Conservation (phyloP, 352 stramenopile species). For the Pythium aphanidermatum region DNA sequence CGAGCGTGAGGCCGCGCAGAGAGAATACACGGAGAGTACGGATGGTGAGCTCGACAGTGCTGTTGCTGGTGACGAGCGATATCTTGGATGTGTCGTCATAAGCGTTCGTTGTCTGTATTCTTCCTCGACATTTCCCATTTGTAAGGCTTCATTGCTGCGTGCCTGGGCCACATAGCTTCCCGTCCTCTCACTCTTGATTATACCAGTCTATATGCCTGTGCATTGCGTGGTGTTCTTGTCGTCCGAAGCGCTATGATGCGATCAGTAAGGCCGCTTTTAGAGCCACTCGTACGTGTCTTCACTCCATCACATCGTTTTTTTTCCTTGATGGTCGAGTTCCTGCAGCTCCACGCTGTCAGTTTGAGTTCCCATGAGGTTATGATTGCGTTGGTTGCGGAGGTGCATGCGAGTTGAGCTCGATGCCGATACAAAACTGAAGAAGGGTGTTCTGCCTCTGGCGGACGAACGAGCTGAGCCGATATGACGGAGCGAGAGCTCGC, state of each 20-base stretch:
- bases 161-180: too few species aligned
- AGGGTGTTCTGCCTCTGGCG: neutral
- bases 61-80: too few species aligned
- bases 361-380: neutral
- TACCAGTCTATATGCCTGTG: neutral
- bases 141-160: too few species aligned
- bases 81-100: too few species aligned
- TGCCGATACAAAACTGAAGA: slow-evolving; percentile 5
- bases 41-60: too few species aligned
- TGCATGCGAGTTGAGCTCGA: neutral
- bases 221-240: neutral
- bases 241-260: slow-evolving; percentile 17
- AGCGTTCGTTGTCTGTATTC: too few species aligned
- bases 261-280: slow-evolving; percentile 34
- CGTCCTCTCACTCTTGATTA: too few species aligned
- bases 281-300: too few species aligned
- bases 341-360: too few species aligned
- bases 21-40: neutral
- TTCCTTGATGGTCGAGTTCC: neutral
- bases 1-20: neutral
- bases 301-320: neutral
- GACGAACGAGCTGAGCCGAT: neutral
- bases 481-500: too few species aligned
- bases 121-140: too few species aligned
- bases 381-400: neutral